These are phyloP conservation scores for Purpureocillium lavendulum DNA, from an alignment of 2,329 filamentous ascomycete genomes.

Conservation along the genomic window DNA sequence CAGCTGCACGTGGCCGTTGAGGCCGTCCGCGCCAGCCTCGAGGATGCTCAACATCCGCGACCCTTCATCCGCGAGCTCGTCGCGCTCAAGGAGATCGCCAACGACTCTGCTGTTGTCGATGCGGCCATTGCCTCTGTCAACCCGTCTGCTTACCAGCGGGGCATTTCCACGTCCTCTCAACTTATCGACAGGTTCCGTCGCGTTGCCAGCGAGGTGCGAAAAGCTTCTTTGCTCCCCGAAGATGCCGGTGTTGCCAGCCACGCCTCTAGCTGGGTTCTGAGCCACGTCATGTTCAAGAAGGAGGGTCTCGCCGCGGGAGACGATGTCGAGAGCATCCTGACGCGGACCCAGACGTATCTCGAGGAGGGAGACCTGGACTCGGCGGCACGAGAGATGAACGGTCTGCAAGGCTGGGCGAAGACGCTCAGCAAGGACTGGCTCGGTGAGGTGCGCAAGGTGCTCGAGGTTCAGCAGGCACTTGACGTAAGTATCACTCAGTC, in stretches of 20 bases:
- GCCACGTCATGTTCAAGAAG: slow-evolving; percentile 96
- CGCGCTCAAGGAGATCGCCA: slow-evolving; percentile 85
- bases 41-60: slow-evolving; percentile 60
- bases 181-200: slow-evolving; percentile 94
- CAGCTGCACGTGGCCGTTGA: slow-evolving; percentile 95
- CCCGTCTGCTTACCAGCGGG: slow-evolving; percentile 85
- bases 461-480: slow-evolving; percentile 93
- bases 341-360: slow-evolving; percentile 78
- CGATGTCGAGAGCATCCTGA: slow-evolving; percentile 90
- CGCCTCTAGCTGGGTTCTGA: slow-evolving; percentile 80
- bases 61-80: slow-evolving; percentile 92
- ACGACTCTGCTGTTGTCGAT: slow-evolving; percentile 76
- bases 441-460: slow-evolving; percentile 76
- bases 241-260: slow-evolving; percentile 93
- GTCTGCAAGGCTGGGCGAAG: slow-evolving; percentile 87
- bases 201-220: slow-evolving; percentile 85
- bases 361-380: slow-evolving; percentile 90
- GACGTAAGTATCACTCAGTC: slow-evolving; percentile 58
- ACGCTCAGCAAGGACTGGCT: slow-evolving; percentile 93
- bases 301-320: slow-evolving; percentile 72
- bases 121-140: slow-evolving; percentile 96
- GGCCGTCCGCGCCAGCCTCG: slow-evolving; percentile 76
- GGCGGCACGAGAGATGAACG: slow-evolving; percentile 92
- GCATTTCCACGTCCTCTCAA: slow-evolving; percentile 74
- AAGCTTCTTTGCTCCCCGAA: slow-evolving; percentile 85